Base-by-base conservation (phyloP, 2,329 filamentous ascomycete species). In the Sordariomycetes sp. region DNA sequence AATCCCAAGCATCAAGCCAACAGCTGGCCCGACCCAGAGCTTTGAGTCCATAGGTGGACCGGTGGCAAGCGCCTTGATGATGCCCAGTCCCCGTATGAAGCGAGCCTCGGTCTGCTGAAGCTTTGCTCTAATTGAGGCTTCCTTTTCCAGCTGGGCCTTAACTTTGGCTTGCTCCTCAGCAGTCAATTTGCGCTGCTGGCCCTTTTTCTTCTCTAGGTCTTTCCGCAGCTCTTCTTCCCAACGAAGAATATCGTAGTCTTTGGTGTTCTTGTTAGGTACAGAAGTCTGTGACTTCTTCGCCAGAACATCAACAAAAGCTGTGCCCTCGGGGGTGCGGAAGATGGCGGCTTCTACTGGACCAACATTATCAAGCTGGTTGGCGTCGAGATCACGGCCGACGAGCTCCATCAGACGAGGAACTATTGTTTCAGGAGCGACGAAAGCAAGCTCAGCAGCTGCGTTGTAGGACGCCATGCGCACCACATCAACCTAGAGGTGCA, bases 221-320 rank as follows among this genome's bases (percentile, higher is more conserved):
- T 77, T 72, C 37, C 88, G 73, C 7, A 98, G 69, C 43, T 98
- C 92, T 54, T 90, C 83, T 58, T 98, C 92, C 92, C 93, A 98
- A 58, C 94, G 95, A 26, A 95, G 60, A 2, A 86, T 93, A 47
- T 98, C 86, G 48, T 95, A 94, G 53, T 96, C 92, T 55, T 94
- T 95, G 32, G 77, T 81, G 48, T 86, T 94, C 61, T 94, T 96
- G 59, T 87, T 82, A 4, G 86, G 78, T 3, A 82, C 63, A 24
- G 69, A 64, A 40, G 75, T 75, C 38, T 77, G 75, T 2, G 78
- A 66, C 53, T 94, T 94, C 52, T 86, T 88, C 21, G 82, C 85
- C 6, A 98, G 70, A 1, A 96, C 85, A 57, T 98, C 92, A 15
- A 98, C 71, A 47, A 94, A 96, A 11, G 80, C 73, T 2, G 82